Conservation (phyloP, 139 green algal genomes). For the Tetratostichococcus sp. region DNA sequence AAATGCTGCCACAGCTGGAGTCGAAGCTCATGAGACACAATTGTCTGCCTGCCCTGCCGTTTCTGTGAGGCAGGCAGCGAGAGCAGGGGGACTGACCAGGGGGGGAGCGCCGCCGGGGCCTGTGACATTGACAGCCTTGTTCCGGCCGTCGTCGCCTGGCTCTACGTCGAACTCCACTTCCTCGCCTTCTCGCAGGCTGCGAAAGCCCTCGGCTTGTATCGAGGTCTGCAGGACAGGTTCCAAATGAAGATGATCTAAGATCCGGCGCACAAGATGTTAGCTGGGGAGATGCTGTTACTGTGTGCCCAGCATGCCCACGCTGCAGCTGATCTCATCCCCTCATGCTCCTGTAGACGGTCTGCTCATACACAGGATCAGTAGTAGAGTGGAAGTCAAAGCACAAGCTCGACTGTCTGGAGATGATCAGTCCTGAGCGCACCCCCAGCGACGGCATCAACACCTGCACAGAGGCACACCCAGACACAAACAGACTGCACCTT, state of each 20-base stretch:
- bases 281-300: background rate
- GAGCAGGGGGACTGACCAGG: constrained; percentile 25
- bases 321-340: too few relatives aligned
- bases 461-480: too few relatives aligned
- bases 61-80: background rate
- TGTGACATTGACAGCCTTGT: constrained; percentile 55
- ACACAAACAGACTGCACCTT: too few relatives aligned
- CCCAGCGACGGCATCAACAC: too few relatives aligned
- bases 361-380: too few relatives aligned
- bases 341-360: too few relatives aligned
- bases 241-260: background rate
- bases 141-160: constrained; percentile 44
- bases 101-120: constrained; percentile 54
- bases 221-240: constrained; percentile 26
- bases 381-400: too few relatives aligned
- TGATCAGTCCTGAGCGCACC: too few relatives aligned
- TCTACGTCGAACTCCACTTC: constrained; percentile 64
- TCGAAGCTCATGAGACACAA: too few relatives aligned
- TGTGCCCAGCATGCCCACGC: background rate
- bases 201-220: constrained; percentile 63
- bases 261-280: background rate
- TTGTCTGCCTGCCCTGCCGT: background rate
- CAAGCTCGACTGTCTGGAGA: too few relatives aligned
- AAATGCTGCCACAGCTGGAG: background rate
- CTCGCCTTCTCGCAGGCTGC: constrained; percentile 58